Conservation (phyloP, 1,284 basidiomycete species). For the Boletellus deceptivus region DNA sequence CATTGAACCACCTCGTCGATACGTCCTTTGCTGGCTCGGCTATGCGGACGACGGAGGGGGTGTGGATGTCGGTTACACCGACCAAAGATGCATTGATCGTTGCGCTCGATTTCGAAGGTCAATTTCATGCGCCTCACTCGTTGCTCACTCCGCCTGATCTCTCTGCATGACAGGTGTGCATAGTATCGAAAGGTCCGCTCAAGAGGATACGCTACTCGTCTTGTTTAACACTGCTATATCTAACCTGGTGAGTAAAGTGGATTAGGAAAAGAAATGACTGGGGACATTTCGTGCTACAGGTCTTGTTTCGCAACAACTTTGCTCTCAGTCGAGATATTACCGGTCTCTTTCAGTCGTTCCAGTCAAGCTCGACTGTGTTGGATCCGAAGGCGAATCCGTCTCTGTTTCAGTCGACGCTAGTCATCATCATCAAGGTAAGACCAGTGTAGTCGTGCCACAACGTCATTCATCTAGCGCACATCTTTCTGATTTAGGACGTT, state of each 20-base stretch:
- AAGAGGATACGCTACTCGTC: conserved; percentile 62
- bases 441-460: not conserved
- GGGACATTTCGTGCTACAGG: conserved; percentile 31
- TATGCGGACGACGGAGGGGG: conserved; percentile 64
- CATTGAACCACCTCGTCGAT: conserved; percentile 60
- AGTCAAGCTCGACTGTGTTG: conserved; percentile 56
- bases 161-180: conserved; percentile 48
- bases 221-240: conserved; percentile 66
- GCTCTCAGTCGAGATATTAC: conserved; percentile 57
- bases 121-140: not conserved
- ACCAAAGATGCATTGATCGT: conserved; percentile 54
- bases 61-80: conserved; percentile 68
- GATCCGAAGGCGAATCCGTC: conserved; percentile 57
- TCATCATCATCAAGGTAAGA: conserved; percentile 60
- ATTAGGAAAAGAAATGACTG: not conserved
- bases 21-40: conserved; percentile 67
- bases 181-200: conserved; percentile 59
- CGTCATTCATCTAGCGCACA: not conserved
- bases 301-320: conserved; percentile 65
- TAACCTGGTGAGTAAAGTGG: conserved; percentile 38
- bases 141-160: not conserved
- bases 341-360: conserved; percentile 63
- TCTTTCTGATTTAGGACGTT: conserved; percentile 45
- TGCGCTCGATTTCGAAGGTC: conserved; percentile 64
- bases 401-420: conserved; percentile 57